Conservation (phyloP, 1,139 yeast genomes). For the Candida tetrigidarum region DNA sequence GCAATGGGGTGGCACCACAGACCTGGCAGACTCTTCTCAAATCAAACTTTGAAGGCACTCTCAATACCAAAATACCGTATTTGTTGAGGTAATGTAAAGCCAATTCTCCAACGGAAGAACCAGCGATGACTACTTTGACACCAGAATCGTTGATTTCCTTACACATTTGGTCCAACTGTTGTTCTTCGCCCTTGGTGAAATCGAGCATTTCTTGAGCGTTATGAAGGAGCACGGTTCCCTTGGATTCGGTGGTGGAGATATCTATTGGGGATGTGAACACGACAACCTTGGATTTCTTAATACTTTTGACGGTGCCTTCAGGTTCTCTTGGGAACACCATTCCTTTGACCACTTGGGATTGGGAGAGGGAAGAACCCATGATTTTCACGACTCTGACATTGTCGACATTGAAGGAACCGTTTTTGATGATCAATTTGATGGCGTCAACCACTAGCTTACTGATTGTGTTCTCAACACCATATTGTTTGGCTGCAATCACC, state of each 20-base stretch:
- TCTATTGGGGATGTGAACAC: slow-evolving; percentile 94
- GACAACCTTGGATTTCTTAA: slow-evolving; percentile 79
- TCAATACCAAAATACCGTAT: slow-evolving; percentile 80
- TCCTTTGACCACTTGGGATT: slow-evolving; percentile 86
- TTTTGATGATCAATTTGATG: slow-evolving; percentile 69
- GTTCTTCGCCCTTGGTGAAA: slow-evolving; percentile 95
- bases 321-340: slow-evolving; percentile 99
- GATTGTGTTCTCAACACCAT: slow-evolving; percentile 81
- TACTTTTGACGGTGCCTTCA: slow-evolving; percentile 80
- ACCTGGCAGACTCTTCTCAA: slow-evolving; percentile 93
- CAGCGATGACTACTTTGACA: slow-evolving; percentile 87
- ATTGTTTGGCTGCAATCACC: slow-evolving; percentile 92
- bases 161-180: slow-evolving; percentile 85
- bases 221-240: slow-evolving; percentile 94
- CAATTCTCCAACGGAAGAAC: slow-evolving; percentile 89
- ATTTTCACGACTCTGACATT: slow-evolving; percentile 93
- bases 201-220: slow-evolving; percentile 97
- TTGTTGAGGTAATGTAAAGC: slow-evolving; percentile 93
- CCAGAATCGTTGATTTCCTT: slow-evolving; percentile 87
- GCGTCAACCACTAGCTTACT: slow-evolving; percentile 88
- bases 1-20: slow-evolving; percentile 96
- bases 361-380: slow-evolving; percentile 84
- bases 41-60: slow-evolving; percentile 93
- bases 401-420: slow-evolving; percentile 82
- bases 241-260: slow-evolving; percentile 93